Conservation (phyloP, 1,139 yeast genomes). For the Candida pseudoviswanathii region DNA sequence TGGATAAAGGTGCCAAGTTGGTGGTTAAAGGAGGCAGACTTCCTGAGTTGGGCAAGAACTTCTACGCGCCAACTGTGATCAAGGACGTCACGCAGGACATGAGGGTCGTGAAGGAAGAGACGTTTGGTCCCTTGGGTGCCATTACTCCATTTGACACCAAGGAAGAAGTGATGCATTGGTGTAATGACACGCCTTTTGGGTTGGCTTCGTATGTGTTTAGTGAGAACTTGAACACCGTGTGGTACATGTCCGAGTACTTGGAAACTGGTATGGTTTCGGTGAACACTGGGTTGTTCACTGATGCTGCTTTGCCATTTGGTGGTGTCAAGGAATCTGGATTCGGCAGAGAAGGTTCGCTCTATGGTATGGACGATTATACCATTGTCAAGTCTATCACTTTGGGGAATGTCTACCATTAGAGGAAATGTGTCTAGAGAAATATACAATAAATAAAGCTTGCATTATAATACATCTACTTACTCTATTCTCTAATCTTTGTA, state of each 20-base stretch:
- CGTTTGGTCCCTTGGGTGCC: conserved; percentile 52
- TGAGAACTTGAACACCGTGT: conserved; percentile 53
- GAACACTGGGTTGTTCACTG: conserved; percentile 48
- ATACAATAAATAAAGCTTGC: background rate
- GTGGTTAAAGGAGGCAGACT: conserved; percentile 47
- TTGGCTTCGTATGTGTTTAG: conserved; percentile 49
- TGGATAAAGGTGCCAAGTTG: conserved; percentile 43
- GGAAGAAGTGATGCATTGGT: conserved; percentile 40
- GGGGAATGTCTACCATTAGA: conserved; percentile 35
- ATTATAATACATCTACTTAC: background rate
- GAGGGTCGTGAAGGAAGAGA: conserved; percentile 45
- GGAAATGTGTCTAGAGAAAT: background rate
- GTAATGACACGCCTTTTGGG: conserved; percentile 46
- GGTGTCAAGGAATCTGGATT: conserved; percentile 52
- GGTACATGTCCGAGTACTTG: conserved; percentile 47
- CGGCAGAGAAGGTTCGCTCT: conserved; percentile 53
- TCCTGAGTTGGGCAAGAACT: conserved; percentile 41
- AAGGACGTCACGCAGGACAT: conserved; percentile 42
- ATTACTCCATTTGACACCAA: conserved; percentile 40
- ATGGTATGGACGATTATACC: conserved; percentile 49
- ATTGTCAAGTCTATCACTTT: conserved; percentile 42
- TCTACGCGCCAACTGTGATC: conserved; percentile 44
- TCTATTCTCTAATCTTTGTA: conserved; percentile 29
- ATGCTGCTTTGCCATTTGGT: conserved; percentile 54
- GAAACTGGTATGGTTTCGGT: conserved; percentile 52